Evolutionary conservation across 805 yeast species (phyloP), one percentile per base, ranked within the genome.

Genomic region (Candida parachauliodes): DNA sequence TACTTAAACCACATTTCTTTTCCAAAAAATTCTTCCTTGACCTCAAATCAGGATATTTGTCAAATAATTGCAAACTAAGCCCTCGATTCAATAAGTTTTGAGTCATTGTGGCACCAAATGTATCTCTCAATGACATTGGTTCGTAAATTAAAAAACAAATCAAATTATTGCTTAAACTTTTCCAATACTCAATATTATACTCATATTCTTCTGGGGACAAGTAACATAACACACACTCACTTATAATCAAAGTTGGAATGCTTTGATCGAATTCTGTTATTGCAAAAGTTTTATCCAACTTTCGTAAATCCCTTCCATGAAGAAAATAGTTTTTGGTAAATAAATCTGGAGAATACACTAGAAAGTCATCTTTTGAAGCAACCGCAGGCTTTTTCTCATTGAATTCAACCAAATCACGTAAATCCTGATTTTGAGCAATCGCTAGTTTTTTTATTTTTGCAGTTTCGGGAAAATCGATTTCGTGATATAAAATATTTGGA

Each of bases 171-270:
- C 26, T 31, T 23, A 73, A 49, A 0, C 42, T 32, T 3, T 47
- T 49, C 60, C 81, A 71, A 49, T 68, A 71, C 2, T 51, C 36
- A 3, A 84, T 43, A 3, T 81, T 69, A 22, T 57, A 51, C 22
- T 45, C 49, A 17, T 82, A 72, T 16, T 71, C 73, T 9, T 60
- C 61, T 1, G 81, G 77, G 3, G 72, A 64, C 43, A 83, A 49
- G 52, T 84, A 84, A 52, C 94, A 85, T 24, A 85, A 60, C 24
- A 86, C 86, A 59, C 93, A 85, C 54, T 84, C 94, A 44, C 86
- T 77, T 14, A 84, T 53, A 2, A 85, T 57, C 11, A 85, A 49
- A 0, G 93, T 83, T 7, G 86, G 85, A 3, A 57, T 26, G 1
- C 50, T 27, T 8, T 48, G 36, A 42, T 70, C 63, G 23, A 72